phyloP scores from a whole-genome alignment of 2,329 filamentous ascomycete genomes.

The Penicillium aurantiogriseum region DNA sequence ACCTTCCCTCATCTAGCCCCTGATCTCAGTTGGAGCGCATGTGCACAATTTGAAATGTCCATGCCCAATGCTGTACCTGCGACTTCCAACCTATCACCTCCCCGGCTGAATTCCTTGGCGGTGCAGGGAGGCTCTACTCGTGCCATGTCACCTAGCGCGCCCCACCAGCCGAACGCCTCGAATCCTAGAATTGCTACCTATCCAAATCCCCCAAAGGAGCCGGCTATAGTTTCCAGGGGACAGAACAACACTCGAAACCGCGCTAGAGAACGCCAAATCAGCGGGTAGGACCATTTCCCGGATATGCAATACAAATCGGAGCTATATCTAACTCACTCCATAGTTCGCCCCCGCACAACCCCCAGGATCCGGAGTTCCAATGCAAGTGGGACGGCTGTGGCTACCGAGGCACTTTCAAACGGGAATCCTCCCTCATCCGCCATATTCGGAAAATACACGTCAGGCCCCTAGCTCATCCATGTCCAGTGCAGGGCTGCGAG shows the following conservation, averaged over 20 bases:
- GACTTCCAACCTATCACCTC: not conserved
- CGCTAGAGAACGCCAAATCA: not conserved
- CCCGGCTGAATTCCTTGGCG: not conserved
- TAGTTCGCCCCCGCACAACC: not conserved
- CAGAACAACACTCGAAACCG: not conserved
- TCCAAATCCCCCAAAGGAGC: not conserved
- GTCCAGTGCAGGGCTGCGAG: not conserved
- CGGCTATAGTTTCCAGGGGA: not conserved
- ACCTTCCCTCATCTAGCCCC: not conserved
- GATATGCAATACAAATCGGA: not conserved
- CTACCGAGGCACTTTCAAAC: slow-evolving; percentile 13
- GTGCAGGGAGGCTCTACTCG: not conserved
- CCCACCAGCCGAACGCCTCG: not conserved
- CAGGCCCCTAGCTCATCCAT: slow-evolving; percentile 11
- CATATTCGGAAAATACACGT: slow-evolving; percentile 19
- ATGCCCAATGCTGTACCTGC: not conserved
- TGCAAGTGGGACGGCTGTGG: slow-evolving; percentile 9
- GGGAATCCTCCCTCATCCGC: slow-evolving; percentile 13
- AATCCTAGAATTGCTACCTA: not conserved
- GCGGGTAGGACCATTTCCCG: not conserved
- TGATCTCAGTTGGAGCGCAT: not conserved
- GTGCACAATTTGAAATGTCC: not conserved
- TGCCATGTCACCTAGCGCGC: not conserved
- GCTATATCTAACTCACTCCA: not conserved
- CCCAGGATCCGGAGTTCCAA: not conserved